A percentile compares a stretch with the other conserved stretches of the same genome.
phyloP scores from a whole-genome alignment of 2,329 filamentous ascomycete species.

The Epichloe aotearoae region DNA sequence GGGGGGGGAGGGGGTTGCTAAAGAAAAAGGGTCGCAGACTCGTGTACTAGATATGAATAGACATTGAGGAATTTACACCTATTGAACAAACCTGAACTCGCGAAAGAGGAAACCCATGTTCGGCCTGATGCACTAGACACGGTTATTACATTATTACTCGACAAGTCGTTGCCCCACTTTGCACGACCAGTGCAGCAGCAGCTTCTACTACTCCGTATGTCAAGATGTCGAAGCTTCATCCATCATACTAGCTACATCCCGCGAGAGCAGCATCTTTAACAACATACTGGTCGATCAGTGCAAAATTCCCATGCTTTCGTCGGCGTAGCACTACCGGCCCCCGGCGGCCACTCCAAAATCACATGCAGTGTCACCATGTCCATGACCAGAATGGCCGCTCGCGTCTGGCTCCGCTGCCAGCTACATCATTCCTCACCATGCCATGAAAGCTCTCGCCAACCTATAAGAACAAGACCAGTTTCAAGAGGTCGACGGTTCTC shows the following conservation, averaged over 20 bases:
- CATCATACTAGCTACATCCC: too few species aligned
- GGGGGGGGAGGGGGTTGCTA: constrained; percentile 4
- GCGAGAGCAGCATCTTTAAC: too few species aligned
- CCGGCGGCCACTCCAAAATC: too few species aligned
- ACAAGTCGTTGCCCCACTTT: not conserved
- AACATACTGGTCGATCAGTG: too few species aligned
- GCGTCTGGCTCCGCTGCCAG: not conserved
- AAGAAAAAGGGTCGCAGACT: constrained; percentile 16
- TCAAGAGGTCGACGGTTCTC: not conserved
- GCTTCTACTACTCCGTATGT: too few species aligned
- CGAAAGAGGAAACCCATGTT: too few species aligned
- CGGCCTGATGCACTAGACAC: too few species aligned
- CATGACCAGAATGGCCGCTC: not conserved
- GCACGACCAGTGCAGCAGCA: not conserved
- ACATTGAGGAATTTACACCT: constrained; percentile 10
- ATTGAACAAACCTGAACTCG: not conserved
- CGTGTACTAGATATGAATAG: constrained; percentile 26
- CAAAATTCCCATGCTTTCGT: too few species aligned
- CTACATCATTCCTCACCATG: not conserved
- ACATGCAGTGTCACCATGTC: not conserved
- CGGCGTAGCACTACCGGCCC: too few species aligned
- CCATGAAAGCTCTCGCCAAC: not conserved
- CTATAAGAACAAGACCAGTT: not conserved
- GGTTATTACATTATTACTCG: too few species aligned
- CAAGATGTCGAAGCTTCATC: too few species aligned